Evolutionary conservation across 2,329 filamentous ascomycete genomes (phyloP).

Genomic region (Aureobasidium sp.): DNA sequence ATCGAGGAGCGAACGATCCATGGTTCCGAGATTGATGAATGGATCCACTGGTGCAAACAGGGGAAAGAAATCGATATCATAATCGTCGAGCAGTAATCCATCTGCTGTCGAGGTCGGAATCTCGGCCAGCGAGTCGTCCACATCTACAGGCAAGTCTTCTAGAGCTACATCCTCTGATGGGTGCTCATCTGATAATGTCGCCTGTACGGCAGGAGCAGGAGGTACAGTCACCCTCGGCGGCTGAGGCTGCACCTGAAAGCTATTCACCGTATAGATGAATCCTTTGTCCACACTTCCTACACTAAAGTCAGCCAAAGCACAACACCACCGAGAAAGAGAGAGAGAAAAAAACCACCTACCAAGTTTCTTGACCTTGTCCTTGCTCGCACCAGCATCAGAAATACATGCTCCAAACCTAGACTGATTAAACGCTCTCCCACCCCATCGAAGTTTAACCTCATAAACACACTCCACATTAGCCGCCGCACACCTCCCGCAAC

Average conservation of each 20-base stretch:
- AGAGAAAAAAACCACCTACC: neutral
- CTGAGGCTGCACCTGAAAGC: conserved; percentile 3
- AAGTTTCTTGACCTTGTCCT: conserved; percentile 10
- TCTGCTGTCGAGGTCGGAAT: neutral
- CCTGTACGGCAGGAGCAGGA: neutral
- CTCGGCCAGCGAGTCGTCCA: neutral
- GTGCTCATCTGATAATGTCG: neutral
- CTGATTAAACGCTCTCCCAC: conserved; percentile 14
- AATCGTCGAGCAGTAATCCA: neutral
- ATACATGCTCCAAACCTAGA: conserved; percentile 15
- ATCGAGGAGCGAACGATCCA: conserved; percentile 12
- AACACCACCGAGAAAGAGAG: no score
- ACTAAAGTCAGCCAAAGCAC: neutral
- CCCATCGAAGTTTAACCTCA: conserved; percentile 16
- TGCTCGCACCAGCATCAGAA: neutral
- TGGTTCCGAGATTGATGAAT: neutral
- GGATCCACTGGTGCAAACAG: conserved; percentile 8
- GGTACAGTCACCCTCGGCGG: neutral
- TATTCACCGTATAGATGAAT: conserved; percentile 6
- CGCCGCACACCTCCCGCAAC: conserved; percentile 3
- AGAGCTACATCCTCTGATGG: neutral
- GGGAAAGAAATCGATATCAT: neutral
- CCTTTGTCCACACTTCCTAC: conserved; percentile 5
- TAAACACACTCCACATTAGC: conserved; percentile 11
- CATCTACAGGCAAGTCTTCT: neutral